Conservation (phyloP, 306 rosid genomes). For the Ormosia emarginata region DNA sequence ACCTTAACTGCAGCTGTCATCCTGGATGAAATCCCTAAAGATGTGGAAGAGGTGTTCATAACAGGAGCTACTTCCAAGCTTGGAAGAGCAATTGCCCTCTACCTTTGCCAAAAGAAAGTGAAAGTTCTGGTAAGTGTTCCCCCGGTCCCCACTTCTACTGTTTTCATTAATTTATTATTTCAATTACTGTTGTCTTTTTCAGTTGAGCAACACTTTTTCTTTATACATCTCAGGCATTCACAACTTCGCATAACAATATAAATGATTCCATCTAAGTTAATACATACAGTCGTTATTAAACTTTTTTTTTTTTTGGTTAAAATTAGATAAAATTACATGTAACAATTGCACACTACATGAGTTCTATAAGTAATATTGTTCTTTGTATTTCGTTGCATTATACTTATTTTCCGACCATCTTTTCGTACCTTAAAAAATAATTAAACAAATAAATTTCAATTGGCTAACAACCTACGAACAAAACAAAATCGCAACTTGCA, state of each 20-base stretch:
- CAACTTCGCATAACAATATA: not conserved
- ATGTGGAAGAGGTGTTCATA: constrained; percentile 63
- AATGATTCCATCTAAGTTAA: too few species aligned
- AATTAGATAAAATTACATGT: not conserved
- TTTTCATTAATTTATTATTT: not conserved
- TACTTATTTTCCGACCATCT: too few species aligned
- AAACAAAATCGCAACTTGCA: not conserved
- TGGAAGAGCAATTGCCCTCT: constrained; percentile 92
- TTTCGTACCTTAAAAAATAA: not conserved
- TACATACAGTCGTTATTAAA: too few species aligned
- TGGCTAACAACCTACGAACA: not conserved
- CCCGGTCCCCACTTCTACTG: not conserved
- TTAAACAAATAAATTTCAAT: not conserved
- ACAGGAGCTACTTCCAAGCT: constrained; percentile 88
- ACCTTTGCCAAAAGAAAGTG: constrained; percentile 69
- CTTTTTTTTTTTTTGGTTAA: too few species aligned
- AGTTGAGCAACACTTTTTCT: not conserved
- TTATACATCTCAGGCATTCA: not conserved
- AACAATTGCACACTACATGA: not conserved
- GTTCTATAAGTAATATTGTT: not conserved
- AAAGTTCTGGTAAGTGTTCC: constrained; percentile 62
- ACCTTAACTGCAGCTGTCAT: constrained; percentile 89
- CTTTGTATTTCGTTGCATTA: not conserved
- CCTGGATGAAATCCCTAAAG: constrained; percentile 66
- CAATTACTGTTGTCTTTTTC: not conserved